These are phyloP conservation scores for Leonotis leonurus DNA, from an alignment of 257 asterid species.

Conservation along the genomic window DNA sequence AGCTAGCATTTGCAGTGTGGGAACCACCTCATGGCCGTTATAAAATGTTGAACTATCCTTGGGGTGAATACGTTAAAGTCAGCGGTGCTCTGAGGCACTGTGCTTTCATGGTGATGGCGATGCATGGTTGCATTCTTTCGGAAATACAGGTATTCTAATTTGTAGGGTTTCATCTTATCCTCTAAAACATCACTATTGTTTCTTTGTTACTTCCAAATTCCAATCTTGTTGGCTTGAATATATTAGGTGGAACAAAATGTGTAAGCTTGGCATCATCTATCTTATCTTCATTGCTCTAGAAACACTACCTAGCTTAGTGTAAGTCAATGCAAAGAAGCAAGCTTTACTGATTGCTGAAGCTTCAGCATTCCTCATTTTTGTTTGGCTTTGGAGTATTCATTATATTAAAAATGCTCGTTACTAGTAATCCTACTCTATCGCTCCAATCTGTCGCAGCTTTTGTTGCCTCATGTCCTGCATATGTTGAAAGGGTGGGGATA, in stretches of 20 bases:
- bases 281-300: too few relatives aligned
- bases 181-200: not conserved
- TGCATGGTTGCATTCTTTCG: constrained; percentile 92
- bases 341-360: too few relatives aligned
- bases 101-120: constrained; percentile 95
- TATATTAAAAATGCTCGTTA: not conserved
- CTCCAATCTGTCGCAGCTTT: not conserved
- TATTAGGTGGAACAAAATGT: not conserved
- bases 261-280: too few relatives aligned
- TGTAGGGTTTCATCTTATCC: not conserved
- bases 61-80: constrained; percentile 79
- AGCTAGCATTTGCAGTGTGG: constrained; percentile 84
- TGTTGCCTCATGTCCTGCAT: not conserved
- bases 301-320: too few relatives aligned
- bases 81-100: constrained; percentile 95
- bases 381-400: too few relatives aligned
- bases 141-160: constrained; percentile 79
- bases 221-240: not conserved
- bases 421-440: not conserved
- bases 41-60: constrained; percentile 84
- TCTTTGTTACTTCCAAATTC: too few relatives aligned
- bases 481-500: not conserved
- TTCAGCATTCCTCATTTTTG: too few relatives aligned
- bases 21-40: constrained; percentile 99
- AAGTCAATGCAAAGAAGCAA: too few relatives aligned